Evolutionary conservation across 306 rosid species (phyloP).

Genomic region (Lablab purpureus): DNA sequence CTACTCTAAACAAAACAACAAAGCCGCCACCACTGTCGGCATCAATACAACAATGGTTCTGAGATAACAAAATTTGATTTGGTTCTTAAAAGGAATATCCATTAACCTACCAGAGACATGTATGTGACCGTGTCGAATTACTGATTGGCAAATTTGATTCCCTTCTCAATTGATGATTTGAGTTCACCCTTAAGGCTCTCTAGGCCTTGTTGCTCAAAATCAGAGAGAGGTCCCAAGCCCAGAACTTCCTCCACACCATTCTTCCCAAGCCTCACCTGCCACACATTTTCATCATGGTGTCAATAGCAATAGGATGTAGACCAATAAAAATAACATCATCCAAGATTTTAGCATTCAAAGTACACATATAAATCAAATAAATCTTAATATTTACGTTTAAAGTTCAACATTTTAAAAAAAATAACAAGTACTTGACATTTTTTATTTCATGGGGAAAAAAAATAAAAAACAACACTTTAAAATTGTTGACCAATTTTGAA

Average conservation of each 20-base stretch:
- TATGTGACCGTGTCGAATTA: conserved; percentile 37
- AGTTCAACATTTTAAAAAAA: too few relatives aligned
- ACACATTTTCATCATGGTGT: conserved; percentile 15
- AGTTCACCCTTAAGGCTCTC: conserved; percentile 83
- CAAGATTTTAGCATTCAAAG: too few relatives aligned
- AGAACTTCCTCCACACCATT: conserved; percentile 85
- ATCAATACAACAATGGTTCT: conserved; percentile 51
- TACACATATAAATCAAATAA: too few relatives aligned
- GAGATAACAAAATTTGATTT: conserved; percentile 60
- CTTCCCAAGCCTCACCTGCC: conserved; percentile 93
- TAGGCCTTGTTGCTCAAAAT: conserved; percentile 79
- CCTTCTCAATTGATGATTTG: conserved; percentile 85
- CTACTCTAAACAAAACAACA: conserved; percentile 49
- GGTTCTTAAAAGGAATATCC: conserved; percentile 39
- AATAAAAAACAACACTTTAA: too few relatives aligned
- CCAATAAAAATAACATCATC: background rate
- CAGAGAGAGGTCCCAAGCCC: conserved; percentile 84
- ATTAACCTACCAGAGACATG: conserved; percentile 26
- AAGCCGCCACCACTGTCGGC: conserved; percentile 42
- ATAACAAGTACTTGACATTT: too few relatives aligned
- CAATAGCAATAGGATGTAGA: background rate
- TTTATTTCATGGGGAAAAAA: too few relatives aligned
- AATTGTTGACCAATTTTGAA: too few relatives aligned
- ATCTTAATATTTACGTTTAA: too few relatives aligned
- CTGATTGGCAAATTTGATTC: conserved; percentile 78